Percentiles rank a stretch among this genome's conserved stretches.
phyloP scores from a whole-genome alignment of 2,329 filamentous ascomycete genomes.

The Phyllosticta capitalensis region DNA sequence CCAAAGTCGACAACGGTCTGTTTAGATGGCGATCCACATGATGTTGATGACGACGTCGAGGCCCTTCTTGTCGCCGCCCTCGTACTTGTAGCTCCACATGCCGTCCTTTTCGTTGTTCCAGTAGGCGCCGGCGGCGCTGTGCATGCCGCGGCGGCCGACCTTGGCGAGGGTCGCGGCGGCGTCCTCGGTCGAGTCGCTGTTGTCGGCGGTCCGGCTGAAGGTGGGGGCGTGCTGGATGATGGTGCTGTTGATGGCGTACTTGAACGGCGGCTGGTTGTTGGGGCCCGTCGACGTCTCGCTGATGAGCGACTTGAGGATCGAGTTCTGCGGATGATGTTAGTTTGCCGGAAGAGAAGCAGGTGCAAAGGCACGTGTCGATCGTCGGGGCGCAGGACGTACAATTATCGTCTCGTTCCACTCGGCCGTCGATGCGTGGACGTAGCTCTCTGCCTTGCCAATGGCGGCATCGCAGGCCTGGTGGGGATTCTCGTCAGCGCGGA shows the following conservation, averaged over 20 bases:
- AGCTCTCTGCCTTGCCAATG: slow-evolving; percentile 64
- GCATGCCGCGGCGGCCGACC: slow-evolving; percentile 81
- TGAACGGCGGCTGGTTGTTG: slow-evolving; percentile 58
- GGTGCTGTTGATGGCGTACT: slow-evolving; percentile 95
- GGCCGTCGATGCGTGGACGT: slow-evolving; percentile 78
- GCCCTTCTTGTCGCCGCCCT: slow-evolving; percentile 44
- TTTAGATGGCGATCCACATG: slow-evolving; percentile 66
- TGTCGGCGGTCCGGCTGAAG: slow-evolving; percentile 33
- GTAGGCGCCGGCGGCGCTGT: slow-evolving; percentile 74
- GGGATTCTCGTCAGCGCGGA: slow-evolving; percentile 11
- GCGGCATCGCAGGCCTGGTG: slow-evolving; percentile 71
- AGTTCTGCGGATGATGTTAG: slow-evolving; percentile 45
- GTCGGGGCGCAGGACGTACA: slow-evolving; percentile 43
- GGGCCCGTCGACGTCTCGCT: slow-evolving; percentile 57
- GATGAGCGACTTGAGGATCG: slow-evolving; percentile 67
- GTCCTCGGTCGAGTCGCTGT: slow-evolving; percentile 33
- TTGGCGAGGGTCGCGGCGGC: slow-evolving; percentile 58
- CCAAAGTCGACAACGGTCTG: background rate
- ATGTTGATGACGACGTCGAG: slow-evolving; percentile 44
- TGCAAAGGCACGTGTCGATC: slow-evolving; percentile 12
- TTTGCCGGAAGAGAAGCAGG: slow-evolving; percentile 14
- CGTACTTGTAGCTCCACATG: slow-evolving; percentile 84
- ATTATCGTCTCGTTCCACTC: slow-evolving; percentile 91
- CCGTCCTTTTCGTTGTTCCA: slow-evolving; percentile 88
- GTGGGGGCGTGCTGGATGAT: slow-evolving; percentile 72